These are phyloP conservation scores for Colletotrichum spinosum DNA, from an alignment of 2,329 filamentous ascomycete species.

Conservation along the genomic window DNA sequence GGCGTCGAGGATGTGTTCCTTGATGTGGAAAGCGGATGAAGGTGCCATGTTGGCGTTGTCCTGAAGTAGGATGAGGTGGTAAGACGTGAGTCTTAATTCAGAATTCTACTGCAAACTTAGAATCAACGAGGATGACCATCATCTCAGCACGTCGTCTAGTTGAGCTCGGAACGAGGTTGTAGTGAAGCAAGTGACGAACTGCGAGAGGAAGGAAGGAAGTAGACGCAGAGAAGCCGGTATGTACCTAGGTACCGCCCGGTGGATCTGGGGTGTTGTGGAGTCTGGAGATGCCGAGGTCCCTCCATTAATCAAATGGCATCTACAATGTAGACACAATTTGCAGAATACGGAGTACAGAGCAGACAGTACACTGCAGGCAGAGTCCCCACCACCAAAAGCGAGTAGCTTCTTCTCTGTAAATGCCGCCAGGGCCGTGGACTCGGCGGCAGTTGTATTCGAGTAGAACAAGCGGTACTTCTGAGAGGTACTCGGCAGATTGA, in stretches of 20 bases:
- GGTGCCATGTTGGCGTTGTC: conserved; percentile 40
- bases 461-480: too few relatives aligned
- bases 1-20: conserved; percentile 78
- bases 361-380: too few relatives aligned
- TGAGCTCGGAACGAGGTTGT: too few relatives aligned
- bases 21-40: conserved; percentile 68
- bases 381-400: too few relatives aligned
- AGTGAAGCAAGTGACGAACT: neutral
- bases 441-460: conserved; percentile 12
- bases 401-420: too few relatives aligned
- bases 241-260: neutral
- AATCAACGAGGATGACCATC: neutral
- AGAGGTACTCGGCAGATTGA: too few relatives aligned
- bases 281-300: conserved; percentile 34
- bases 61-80: neutral
- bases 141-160: neutral
- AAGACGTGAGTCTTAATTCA: neutral
- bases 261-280: conserved; percentile 14
- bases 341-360: neutral
- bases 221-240: neutral
- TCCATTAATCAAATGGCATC: neutral
- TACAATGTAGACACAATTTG: neutral
- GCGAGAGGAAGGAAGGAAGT: too few relatives aligned
- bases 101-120: neutral
- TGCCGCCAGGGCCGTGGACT: neutral